Evolutionary conservation across 371 early-diverging fungal species (phyloP).

Genomic region (Mucor irregularis): DNA sequence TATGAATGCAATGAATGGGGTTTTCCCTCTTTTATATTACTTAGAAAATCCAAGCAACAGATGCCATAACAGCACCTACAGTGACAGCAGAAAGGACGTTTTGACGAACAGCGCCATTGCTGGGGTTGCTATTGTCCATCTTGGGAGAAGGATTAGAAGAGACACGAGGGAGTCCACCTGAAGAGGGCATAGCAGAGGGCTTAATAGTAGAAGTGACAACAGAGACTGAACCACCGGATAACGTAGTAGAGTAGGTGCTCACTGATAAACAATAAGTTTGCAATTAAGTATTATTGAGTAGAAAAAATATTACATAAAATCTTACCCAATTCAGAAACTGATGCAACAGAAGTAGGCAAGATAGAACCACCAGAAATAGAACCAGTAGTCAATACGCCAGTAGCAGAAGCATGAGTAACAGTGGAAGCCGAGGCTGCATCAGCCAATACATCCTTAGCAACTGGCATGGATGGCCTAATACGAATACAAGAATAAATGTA

Average conservation of each 20-base stretch:
- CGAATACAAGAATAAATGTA: no score
- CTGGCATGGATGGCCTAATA: constrained; percentile 12
- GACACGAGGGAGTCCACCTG: no score
- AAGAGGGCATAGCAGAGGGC: background rate
- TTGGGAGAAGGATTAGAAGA: no score
- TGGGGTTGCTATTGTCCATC: no score
- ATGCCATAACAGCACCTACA: background rate
- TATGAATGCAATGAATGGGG: no score
- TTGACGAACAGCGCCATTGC: no score
- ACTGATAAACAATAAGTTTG: background rate
- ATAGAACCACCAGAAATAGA: background rate
- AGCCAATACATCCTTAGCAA: background rate
- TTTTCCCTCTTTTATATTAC: no score
- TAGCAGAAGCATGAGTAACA: background rate
- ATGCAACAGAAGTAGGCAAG: background rate
- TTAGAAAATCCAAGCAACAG: background rate
- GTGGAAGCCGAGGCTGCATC: background rate
- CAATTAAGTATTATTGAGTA: no score
- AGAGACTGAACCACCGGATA: constrained; percentile 1
- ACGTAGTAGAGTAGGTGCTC: background rate
- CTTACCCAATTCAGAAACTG: background rate
- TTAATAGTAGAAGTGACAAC: background rate
- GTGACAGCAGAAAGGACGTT: background rate
- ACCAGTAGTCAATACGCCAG: background rate
- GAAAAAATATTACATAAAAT: background rate